Percentiles rank a stretch among this genome's conserved stretches.
phyloP scores from a whole-genome alignment of 2,329 filamentous ascomycete species.

The Colletotrichum eleusines region DNA sequence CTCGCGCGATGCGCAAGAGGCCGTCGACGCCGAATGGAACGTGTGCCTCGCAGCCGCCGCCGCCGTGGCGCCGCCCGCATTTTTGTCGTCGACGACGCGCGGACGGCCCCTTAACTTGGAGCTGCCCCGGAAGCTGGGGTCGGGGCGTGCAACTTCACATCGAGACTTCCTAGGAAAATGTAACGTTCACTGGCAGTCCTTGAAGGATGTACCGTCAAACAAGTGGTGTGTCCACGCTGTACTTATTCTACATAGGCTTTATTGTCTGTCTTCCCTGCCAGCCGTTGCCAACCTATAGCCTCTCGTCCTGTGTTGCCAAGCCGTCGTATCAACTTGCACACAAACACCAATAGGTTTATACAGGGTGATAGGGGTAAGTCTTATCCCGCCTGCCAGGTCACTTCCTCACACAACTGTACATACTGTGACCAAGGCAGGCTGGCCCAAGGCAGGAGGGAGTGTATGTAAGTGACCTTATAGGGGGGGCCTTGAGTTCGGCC shows the following conservation, averaged over 20 bases:
- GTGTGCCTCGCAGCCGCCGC: not conserved
- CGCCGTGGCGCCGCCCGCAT: not conserved
- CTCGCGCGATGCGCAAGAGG: not conserved
- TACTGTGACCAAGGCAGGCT: no score
- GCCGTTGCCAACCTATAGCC: not conserved
- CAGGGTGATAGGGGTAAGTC: no score
- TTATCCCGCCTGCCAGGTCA: no score
- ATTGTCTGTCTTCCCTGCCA: not conserved
- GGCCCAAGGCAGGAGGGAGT: no score
- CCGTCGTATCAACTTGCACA: not conserved
- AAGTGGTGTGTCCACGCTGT: no score
- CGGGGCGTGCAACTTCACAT: not conserved
- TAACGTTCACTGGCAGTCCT: not conserved
- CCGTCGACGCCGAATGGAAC: not conserved
- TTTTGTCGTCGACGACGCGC: not conserved
- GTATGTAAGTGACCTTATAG: no score
- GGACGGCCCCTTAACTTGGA: not conserved
- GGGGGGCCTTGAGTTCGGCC: no score
- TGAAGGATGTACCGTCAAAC: not conserved
- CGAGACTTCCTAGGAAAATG: not conserved
- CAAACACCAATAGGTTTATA: not conserved
- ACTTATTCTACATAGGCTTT: not conserved
- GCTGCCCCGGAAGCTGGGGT: not conserved
- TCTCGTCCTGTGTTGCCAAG: not conserved
- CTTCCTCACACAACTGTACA: no score